Evolutionary conservation across 2,329 filamentous ascomycete species (phyloP).

Genomic region (Endothia cerciana): DNA sequence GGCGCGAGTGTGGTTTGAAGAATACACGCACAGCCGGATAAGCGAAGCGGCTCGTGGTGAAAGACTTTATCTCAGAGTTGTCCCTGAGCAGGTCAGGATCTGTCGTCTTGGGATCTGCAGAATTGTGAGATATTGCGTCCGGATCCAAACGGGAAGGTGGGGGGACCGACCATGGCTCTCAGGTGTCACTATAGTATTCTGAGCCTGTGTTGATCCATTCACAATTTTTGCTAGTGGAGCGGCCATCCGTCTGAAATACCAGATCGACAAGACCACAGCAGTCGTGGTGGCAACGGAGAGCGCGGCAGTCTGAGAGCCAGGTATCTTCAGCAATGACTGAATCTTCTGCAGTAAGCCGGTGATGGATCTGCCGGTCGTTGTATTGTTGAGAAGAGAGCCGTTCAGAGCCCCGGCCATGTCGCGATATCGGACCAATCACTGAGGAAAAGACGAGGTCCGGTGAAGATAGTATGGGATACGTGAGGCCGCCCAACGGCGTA

Average conservation of each 20-base stretch:
- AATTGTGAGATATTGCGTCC: not conserved
- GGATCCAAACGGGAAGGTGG: too few species aligned
- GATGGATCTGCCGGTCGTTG: slow-evolving; percentile 19
- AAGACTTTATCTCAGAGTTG: slow-evolving; percentile 71
- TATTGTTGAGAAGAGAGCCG: slow-evolving; percentile 13
- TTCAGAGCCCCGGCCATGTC: slow-evolving; percentile 24
- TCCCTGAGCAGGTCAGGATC: slow-evolving; percentile 83
- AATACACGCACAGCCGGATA: slow-evolving; percentile 84
- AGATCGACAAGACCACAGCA: slow-evolving; percentile 20
- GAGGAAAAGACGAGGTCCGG: too few species aligned
- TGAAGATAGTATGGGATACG: too few species aligned
- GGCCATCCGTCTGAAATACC: slow-evolving; percentile 26
- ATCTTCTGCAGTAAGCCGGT: slow-evolving; percentile 15
- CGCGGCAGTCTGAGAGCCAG: slow-evolving; percentile 4
- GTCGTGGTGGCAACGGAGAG: slow-evolving; percentile 14
- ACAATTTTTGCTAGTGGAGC: not conserved
- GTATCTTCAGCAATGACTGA: slow-evolving; percentile 9
- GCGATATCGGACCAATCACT: not conserved
- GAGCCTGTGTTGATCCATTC: slow-evolving; percentile 8
- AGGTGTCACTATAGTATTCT: not conserved
- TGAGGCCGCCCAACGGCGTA: not conserved
- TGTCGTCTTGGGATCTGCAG: slow-evolving; percentile 50
- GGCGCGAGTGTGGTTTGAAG: slow-evolving; percentile 79
- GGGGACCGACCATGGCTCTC: slow-evolving; percentile 15
- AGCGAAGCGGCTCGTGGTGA: slow-evolving; percentile 69